phyloP scores from a whole-genome alignment of 768 basidiomycete species.

The Leccinum obscurum region DNA sequence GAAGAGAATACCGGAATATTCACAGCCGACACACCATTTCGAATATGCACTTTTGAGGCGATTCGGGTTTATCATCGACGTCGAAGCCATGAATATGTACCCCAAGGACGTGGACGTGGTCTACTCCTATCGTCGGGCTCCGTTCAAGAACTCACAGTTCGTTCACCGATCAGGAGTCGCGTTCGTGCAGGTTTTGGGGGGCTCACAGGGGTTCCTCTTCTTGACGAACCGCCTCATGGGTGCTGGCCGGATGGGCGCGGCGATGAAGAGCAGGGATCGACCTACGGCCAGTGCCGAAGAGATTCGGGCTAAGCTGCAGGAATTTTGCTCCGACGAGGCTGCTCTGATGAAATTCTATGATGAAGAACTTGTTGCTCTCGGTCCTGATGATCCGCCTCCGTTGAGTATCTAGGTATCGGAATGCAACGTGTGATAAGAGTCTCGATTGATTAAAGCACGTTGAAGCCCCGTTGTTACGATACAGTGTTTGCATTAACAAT shows the following conservation, averaged over 20 bases:
- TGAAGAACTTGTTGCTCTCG: constrained; percentile 57
- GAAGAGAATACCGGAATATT: constrained; percentile 64
- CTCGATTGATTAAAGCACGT: constrained; percentile 7
- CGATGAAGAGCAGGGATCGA: constrained; percentile 54
- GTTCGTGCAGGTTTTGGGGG: constrained; percentile 86
- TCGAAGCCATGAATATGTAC: constrained; percentile 77
- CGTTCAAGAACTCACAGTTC: constrained; percentile 85
- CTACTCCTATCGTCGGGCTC: constrained; percentile 84
- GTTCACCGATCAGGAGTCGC: constrained; percentile 89
- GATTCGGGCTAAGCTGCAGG: constrained; percentile 57
- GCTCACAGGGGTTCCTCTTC: constrained; percentile 79
- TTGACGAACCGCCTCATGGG: constrained; percentile 86
- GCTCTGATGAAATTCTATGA: constrained; percentile 69
- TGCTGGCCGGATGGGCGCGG: constrained; percentile 59
- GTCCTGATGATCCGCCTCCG: constrained; percentile 42
- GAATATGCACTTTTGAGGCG: constrained; percentile 75
- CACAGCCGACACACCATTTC: constrained; percentile 70
- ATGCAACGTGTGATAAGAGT: constrained; percentile 11
- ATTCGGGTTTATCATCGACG: constrained; percentile 81
- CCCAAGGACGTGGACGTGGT: constrained; percentile 80
- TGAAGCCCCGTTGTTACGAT: constrained; percentile 26
- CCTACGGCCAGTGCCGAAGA: constrained; percentile 61
- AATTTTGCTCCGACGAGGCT: constrained; percentile 63
- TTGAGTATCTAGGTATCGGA: constrained; percentile 39
- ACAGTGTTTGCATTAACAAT: constrained; percentile 49